These are phyloP conservation scores for Geranomyces variabilis DNA, from an alignment of 192 early-diverging fungal species.

Conservation along the genomic window DNA sequence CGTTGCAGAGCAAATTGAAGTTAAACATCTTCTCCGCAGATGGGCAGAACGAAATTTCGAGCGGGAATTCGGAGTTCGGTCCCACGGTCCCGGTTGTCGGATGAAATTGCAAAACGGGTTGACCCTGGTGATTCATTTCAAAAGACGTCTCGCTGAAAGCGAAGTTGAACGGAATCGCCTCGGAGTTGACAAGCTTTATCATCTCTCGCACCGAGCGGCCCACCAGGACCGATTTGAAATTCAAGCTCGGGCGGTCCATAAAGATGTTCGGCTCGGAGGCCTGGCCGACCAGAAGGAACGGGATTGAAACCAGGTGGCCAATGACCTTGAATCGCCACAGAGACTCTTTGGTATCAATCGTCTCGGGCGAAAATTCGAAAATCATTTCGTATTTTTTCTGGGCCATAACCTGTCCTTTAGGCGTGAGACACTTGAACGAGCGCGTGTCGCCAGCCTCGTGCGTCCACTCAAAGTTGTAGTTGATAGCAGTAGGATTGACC, in stretches of 20 bases:
- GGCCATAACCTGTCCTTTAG: slow-evolving; percentile 47
- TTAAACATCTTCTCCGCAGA: slow-evolving; percentile 62
- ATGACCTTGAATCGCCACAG: slow-evolving; percentile 57
- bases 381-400: slow-evolving; percentile 60
- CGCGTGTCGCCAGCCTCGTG: slow-evolving; percentile 34
- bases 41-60: slow-evolving; percentile 59
- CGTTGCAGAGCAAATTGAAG: slow-evolving; percentile 60
- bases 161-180: slow-evolving; percentile 56
- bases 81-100: slow-evolving; percentile 51
- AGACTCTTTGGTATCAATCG: slow-evolving; percentile 57
- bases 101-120: slow-evolving; percentile 48
- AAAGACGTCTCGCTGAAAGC: slow-evolving; percentile 57
- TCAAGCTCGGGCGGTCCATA: slow-evolving; percentile 55
- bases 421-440: slow-evolving; percentile 57
- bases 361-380: slow-evolving; percentile 63
- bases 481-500: slow-evolving; percentile 56
- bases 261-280: slow-evolving; percentile 61
- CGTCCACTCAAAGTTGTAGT: slow-evolving; percentile 58
- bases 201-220: slow-evolving; percentile 59
- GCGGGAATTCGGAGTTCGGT: slow-evolving; percentile 47
- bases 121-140: slow-evolving; percentile 41
- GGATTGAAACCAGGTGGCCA: slow-evolving; percentile 51
- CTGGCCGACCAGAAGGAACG: slow-evolving; percentile 61
- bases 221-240: slow-evolving; percentile 64
- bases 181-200: slow-evolving; percentile 58